phyloP scores from a whole-genome alignment of 345 rosid species.

The Toxicodendron radicans region DNA sequence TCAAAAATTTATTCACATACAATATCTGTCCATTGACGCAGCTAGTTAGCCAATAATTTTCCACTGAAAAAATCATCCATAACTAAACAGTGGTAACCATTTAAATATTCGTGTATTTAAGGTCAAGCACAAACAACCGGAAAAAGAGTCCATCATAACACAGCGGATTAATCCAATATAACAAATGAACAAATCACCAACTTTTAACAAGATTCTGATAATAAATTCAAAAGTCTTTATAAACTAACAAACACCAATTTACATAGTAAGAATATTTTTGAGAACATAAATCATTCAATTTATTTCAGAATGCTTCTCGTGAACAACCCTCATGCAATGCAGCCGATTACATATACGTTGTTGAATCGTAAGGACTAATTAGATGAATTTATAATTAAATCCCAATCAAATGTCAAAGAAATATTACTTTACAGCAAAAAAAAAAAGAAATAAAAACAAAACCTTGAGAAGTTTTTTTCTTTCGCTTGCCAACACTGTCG shows the following conservation, averaged over 20 bases:
- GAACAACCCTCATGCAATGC: too few relatives aligned
- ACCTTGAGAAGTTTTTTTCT: constrained; percentile 30
- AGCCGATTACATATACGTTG: too few relatives aligned
- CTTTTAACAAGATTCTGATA: too few relatives aligned
- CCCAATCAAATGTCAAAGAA: too few relatives aligned
- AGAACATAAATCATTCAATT: background rate
- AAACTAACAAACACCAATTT: too few relatives aligned
- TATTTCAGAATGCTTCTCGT: background rate
- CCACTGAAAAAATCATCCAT: background rate
- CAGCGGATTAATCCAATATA: too few relatives aligned
- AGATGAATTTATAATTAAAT: background rate
- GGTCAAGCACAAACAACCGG: background rate
- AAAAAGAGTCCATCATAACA: too few relatives aligned
- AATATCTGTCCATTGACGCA: background rate
- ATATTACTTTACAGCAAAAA: too few relatives aligned
- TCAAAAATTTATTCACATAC: background rate
- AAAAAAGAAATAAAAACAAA: background rate
- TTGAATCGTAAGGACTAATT: too few relatives aligned
- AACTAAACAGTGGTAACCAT: background rate
- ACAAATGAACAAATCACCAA: too few relatives aligned
- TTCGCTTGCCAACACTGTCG: constrained; percentile 16
- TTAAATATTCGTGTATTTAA: background rate
- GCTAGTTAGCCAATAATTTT: background rate
- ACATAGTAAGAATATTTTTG: too few relatives aligned
- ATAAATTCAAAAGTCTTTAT: too few relatives aligned